These are phyloP conservation scores for Sporisorium exsertum DNA, from an alignment of 1,284 basidiomycete species.

Conservation along the genomic window DNA sequence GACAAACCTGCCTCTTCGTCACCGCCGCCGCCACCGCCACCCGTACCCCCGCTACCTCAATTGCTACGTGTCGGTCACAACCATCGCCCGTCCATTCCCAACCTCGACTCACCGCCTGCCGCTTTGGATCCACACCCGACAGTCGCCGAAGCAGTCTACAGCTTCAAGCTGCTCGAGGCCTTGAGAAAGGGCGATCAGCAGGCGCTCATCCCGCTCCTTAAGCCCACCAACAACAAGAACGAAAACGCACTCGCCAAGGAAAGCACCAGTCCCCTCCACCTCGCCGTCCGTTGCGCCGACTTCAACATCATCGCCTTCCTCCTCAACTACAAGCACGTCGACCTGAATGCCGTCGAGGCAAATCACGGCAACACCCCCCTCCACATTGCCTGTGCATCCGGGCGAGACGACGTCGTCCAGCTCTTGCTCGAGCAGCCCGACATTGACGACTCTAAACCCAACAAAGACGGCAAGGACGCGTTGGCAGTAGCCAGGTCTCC, in stretches of 20 bases:
- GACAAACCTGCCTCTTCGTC: background rate
- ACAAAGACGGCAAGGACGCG: slow-evolving; percentile 79
- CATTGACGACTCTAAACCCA: slow-evolving; percentile 83
- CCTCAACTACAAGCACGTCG: slow-evolving; percentile 77
- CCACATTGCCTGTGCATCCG: slow-evolving; percentile 86
- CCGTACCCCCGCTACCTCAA: slow-evolving; percentile 17
- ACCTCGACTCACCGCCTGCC: background rate
- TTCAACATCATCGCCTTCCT: slow-evolving; percentile 74
- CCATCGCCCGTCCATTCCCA: background rate
- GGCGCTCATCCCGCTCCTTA: slow-evolving; percentile 66
- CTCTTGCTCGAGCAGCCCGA: slow-evolving; percentile 73
- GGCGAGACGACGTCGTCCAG: slow-evolving; percentile 79
- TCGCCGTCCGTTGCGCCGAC: slow-evolving; percentile 85
- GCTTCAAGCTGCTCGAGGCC: slow-evolving; percentile 83
- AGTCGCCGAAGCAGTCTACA: slow-evolving; percentile 68
- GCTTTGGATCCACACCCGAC: background rate
- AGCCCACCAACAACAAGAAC: slow-evolving; percentile 11
- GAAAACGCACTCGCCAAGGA: slow-evolving; percentile 40
- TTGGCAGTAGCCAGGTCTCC: slow-evolving; percentile 78
- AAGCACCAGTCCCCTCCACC: slow-evolving; percentile 77
- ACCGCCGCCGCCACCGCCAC: slow-evolving; percentile 10
- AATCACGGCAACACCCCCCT: slow-evolving; percentile 79
- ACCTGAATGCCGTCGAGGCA: slow-evolving; percentile 63
- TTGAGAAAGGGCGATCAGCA: slow-evolving; percentile 70
- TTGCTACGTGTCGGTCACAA: background rate